Conservation (phyloP, 108 stramenopile species). For the Stephanodiscus triporus region DNA sequence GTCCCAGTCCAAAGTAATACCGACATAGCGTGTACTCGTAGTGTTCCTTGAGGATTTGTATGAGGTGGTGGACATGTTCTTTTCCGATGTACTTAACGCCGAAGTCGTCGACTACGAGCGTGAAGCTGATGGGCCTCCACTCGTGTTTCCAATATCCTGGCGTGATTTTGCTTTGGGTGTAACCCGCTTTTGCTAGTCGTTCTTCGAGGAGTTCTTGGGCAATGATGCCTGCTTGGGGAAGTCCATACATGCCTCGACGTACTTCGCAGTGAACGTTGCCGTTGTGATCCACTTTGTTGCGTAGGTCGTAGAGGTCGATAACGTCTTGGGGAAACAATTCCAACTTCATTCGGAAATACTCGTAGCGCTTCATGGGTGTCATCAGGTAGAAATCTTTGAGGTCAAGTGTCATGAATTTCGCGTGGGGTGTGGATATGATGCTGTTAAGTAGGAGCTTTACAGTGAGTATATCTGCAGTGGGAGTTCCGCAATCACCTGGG, state of each 20-base stretch:
- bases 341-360: slow-evolving; percentile 11
- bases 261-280: slow-evolving; percentile 18
- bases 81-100: slow-evolving; percentile 16
- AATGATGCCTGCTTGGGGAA: slow-evolving; percentile 30
- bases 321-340: slow-evolving; percentile 31
- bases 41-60: slow-evolving; percentile 10
- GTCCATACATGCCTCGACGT: slow-evolving; percentile 55
- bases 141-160: slow-evolving; percentile 48
- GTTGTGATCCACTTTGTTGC: neutral
- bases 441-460: no score
- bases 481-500: no score
- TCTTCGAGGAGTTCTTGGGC: slow-evolving; percentile 39
- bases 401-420: no score
- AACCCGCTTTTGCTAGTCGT: slow-evolving; percentile 19
- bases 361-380: no score
- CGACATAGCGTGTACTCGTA: slow-evolving; percentile 38
- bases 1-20: slow-evolving; percentile 50
- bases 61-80: slow-evolving; percentile 39
- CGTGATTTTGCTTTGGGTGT: neutral
- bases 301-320: slow-evolving; percentile 41
- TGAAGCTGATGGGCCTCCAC: slow-evolving; percentile 19
- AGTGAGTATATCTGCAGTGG: slow-evolving; percentile 31
- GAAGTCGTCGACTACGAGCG: slow-evolving; percentile 60
- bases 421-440: no score
- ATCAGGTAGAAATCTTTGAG: no score